Percentiles rank a stretch among this genome's conserved stretches.
These are phyloP conservation scores for Manihot esculenta DNA, from an alignment of 441 rosid species.

Conservation along the genomic window DNA sequence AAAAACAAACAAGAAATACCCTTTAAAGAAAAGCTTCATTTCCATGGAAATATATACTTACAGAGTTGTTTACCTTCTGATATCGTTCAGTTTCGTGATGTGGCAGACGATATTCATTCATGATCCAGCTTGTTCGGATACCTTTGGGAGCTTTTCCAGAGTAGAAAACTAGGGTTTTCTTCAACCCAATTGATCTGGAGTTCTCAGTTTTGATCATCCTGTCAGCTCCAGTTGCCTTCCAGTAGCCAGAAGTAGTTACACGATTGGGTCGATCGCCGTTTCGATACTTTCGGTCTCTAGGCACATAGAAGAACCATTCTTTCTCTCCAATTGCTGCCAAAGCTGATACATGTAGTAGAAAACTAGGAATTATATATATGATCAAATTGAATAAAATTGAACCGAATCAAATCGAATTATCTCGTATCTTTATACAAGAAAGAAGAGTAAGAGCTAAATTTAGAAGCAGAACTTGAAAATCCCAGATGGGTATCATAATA, in stretches of 20 bases:
- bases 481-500: background rate
- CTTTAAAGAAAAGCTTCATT: background rate
- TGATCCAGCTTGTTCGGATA: slow-evolving; percentile 93
- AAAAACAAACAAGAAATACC: background rate
- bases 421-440: background rate
- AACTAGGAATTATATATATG: background rate
- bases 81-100: slow-evolving; percentile 88
- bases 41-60: background rate
- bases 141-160: slow-evolving; percentile 99
- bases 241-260: slow-evolving; percentile 93
- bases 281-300: slow-evolving; percentile 88
- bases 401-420: background rate
- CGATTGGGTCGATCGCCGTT: slow-evolving; percentile 98
- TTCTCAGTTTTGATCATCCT: slow-evolving; percentile 85
- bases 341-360: slow-evolving; percentile 33
- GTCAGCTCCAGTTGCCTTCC: slow-evolving; percentile 99
- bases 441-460: background rate
- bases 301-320: slow-evolving; percentile 98
- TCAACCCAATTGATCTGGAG: slow-evolving; percentile 76
- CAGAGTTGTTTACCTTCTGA: slow-evolving; percentile 60
- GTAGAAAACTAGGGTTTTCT: slow-evolving; percentile 99
- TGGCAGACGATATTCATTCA: slow-evolving; percentile 98
- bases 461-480: background rate
- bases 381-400: background rate
- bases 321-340: slow-evolving; percentile 98